These are phyloP conservation scores for Castanopsis chinensis DNA, from an alignment of 306 rosid species.

Conservation along the genomic window DNA sequence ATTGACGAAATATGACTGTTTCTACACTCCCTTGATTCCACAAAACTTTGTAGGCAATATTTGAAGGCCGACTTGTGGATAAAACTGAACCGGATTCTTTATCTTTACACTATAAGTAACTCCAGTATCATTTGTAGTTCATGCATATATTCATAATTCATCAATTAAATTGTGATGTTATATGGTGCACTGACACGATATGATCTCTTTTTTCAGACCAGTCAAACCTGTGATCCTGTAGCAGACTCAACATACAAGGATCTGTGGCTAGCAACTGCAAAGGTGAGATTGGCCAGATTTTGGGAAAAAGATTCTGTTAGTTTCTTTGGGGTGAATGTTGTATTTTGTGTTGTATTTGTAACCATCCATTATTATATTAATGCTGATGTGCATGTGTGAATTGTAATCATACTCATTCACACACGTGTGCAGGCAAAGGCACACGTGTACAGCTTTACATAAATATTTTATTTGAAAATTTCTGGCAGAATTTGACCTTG, in stretches of 20 bases:
- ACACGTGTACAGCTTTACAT: not conserved
- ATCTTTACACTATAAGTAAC: not conserved
- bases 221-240: conserved; percentile 48
- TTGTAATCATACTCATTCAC: not conserved
- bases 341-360: not conserved
- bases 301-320: conserved; percentile 13
- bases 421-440: not conserved
- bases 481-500: not conserved
- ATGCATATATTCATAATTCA: not conserved
- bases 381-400: not conserved
- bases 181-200: not conserved
- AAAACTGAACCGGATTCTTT: not conserved
- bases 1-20: not conserved
- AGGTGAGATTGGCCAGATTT: conserved; percentile 34
- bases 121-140: not conserved
- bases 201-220: conserved; percentile 28
- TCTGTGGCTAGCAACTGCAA: conserved; percentile 49
- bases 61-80: not conserved
- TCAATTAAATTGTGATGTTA: not conserved
- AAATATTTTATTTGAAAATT: not conserved
- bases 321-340: not conserved
- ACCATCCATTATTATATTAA: conserved; percentile 1
- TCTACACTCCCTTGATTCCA: not conserved
- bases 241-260: conserved; percentile 47
- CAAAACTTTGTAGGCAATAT: not conserved